Conservation (phyloP, 2,329 filamentous ascomycete species). For the Trichoderma asperellum region DNA sequence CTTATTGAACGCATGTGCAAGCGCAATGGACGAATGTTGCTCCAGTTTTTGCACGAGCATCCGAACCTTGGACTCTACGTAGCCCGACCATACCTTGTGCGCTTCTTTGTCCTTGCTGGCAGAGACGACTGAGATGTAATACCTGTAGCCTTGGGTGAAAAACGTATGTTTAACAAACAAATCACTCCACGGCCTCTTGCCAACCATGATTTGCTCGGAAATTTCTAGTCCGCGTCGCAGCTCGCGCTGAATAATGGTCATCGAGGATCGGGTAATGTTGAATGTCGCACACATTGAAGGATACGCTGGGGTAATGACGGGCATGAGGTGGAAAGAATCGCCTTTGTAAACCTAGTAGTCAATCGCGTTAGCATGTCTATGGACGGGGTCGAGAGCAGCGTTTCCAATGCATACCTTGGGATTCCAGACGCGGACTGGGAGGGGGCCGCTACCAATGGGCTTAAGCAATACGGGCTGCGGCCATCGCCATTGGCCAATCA, state of each 20-base stretch:
- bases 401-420: slow-evolving; percentile 66
- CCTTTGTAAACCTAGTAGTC: slow-evolving; percentile 68
- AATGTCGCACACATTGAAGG: slow-evolving; percentile 98
- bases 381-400: background rate
- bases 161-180: slow-evolving; percentile 90
- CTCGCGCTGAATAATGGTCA: slow-evolving; percentile 81
- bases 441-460: slow-evolving; percentile 77
- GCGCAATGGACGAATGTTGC: slow-evolving; percentile 73
- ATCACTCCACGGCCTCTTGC: slow-evolving; percentile 80
- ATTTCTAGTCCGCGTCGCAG: slow-evolving; percentile 77
- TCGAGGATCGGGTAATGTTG: slow-evolving; percentile 87
- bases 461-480: slow-evolving; percentile 92
- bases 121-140: slow-evolving; percentile 87
- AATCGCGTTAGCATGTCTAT: slow-evolving; percentile 27
- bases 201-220: slow-evolving; percentile 76
- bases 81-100: slow-evolving; percentile 85
- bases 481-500: slow-evolving; percentile 92
- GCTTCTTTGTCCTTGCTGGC: slow-evolving; percentile 82
- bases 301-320: slow-evolving; percentile 96
- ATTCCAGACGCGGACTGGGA: slow-evolving; percentile 91
- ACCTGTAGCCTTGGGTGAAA: slow-evolving; percentile 91
- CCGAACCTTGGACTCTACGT: slow-evolving; percentile 91
- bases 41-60: slow-evolving; percentile 84
- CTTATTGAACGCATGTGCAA: slow-evolving; percentile 92
- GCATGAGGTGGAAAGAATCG: slow-evolving; percentile 90